Evolutionary conservation across 371 early-diverging fungal species (phyloP), one percentile per base, ranked within the genome.

Genomic region (Actinomortierella ambigua): DNA sequence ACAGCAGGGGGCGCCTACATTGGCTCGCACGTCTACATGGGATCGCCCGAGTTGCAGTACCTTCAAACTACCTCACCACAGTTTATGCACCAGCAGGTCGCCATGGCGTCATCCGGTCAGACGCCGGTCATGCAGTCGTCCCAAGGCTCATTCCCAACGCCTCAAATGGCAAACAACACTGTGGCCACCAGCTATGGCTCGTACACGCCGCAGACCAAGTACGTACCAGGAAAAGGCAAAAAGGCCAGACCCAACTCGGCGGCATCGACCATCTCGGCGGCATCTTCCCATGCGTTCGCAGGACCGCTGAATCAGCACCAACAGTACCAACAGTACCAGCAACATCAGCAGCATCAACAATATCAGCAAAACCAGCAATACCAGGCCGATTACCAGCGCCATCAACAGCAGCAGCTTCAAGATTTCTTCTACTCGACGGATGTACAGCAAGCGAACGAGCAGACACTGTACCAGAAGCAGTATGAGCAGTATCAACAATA

Each of bases 401-500:
- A 73, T 29, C 73, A 71, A 46, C 73, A 62, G 46, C 67, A 73
- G 17, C 73, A 73, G 29, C 59, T 73, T 3, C 66, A 73, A 41
- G 73, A 73, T 23, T 73, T 73, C 24, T 73, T 61, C 48, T 73
- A 73, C 51, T 50, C 59, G n/a, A 57, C 73, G 0, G 42, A 53
- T 41, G 66, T 34, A 11, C 34, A 73, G 50, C 67, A 73, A 46
- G 73, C 7, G 11, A 34, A 4, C 34, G 34, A 34, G 7, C 34
- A 34, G 34, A 34, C 34, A 34, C 34, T 66, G 34, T 66, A 73
- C 27, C 66, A 65, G 65, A 68, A 64, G 65, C 63, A 61, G 69
- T 2, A 41, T 54, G 11, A 13, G 70, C 62, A 57, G 50, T 62
- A 62, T 54, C 62, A 59, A 54, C 26, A 40, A 60, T 73, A 61